Conservation (phyloP, 2,329 filamentous ascomycete genomes). For the Claviceps paspali region DNA sequence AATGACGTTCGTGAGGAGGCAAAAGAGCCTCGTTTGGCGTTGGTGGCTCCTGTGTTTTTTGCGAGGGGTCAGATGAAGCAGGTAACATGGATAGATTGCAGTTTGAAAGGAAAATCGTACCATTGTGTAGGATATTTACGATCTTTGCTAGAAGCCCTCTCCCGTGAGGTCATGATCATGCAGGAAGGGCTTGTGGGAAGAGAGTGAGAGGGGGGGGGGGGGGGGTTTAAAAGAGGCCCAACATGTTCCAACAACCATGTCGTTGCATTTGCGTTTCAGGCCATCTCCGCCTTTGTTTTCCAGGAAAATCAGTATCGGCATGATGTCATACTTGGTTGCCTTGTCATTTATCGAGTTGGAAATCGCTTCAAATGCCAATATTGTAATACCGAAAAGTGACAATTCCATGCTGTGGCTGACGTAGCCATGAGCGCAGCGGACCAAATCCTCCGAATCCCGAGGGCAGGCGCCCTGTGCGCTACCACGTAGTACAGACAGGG, state of each 20-base stretch:
- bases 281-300: no score
- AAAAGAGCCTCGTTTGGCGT: slow-evolving; percentile 2
- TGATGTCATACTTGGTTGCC: neutral
- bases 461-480: neutral
- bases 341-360: neutral
- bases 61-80: neutral
- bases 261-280: no score
- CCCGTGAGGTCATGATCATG: no score
- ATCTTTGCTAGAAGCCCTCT: no score
- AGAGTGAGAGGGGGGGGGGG: no score
- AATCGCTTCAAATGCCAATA: neutral
- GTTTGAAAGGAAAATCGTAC: no score
- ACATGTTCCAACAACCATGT: neutral
- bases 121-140: no score
- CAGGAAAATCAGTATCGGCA: no score
- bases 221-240: no score
- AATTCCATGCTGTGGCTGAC: neutral
- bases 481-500: neutral
- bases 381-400: neutral
- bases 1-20: slow-evolving; percentile 4
- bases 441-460: neutral
- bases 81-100: no score
- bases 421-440: slow-evolving; percentile 3
- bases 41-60: neutral
- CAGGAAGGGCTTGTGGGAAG: no score